Evolutionary conservation across 345 rosid genomes (phyloP).

Genomic region (Bruguiera gymnorhiza): DNA sequence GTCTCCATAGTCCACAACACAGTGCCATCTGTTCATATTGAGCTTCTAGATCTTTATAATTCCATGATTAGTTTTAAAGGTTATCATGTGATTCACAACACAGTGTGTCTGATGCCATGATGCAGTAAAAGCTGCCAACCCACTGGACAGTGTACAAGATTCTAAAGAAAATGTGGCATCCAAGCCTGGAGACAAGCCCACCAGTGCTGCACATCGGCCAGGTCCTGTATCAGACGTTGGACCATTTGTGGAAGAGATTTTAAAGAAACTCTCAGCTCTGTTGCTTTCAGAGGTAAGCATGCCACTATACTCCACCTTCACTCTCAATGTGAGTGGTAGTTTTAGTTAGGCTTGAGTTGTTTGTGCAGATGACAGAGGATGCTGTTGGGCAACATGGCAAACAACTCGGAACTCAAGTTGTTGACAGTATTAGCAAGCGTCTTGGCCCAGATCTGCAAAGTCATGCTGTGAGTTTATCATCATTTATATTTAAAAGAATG

Average conservation of each 20-base stretch:
- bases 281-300: conserved; percentile 55
- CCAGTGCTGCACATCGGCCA: conserved; percentile 17
- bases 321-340: conserved; percentile 5
- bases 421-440: conserved; percentile 45
- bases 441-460: conserved; percentile 54
- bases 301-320: not conserved
- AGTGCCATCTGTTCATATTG: too few relatives aligned
- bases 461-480: conserved; percentile 52
- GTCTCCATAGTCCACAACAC: too few relatives aligned
- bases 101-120: conserved; percentile 9
- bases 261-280: conserved; percentile 51
- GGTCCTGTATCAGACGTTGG: conserved; percentile 41
- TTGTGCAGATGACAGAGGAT: conserved; percentile 47
- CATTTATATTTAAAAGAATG: not conserved
- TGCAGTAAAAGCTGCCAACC: conserved; percentile 57
- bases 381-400: conserved; percentile 40
- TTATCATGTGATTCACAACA: not conserved
- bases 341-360: conserved; percentile 1
- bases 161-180: not conserved
- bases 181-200: conserved; percentile 26
- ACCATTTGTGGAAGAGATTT: conserved; percentile 65
- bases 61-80: not conserved
- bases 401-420: conserved; percentile 45
- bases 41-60: not conserved
- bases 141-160: conserved; percentile 32